Conservation (phyloP, 2,329 filamentous ascomycete species). For the Coleophoma cylindrospora region DNA sequence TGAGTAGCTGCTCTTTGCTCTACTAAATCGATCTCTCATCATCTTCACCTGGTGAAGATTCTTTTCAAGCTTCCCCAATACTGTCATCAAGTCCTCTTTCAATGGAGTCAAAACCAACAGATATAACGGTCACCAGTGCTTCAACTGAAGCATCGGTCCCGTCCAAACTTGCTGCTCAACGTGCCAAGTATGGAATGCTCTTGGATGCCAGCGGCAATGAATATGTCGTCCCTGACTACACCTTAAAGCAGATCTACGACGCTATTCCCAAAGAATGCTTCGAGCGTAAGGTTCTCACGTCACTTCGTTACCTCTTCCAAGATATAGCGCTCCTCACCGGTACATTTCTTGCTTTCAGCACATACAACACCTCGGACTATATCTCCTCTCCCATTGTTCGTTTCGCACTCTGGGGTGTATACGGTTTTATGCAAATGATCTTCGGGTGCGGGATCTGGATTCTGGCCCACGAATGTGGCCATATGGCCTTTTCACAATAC, state of each 20-base stretch:
- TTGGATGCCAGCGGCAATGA: background rate
- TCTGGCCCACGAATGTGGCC: slow-evolving; percentile 64
- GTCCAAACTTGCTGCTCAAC: no score
- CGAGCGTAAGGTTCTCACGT: slow-evolving; percentile 43
- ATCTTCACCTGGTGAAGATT: no score
- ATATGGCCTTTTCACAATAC: slow-evolving; percentile 57
- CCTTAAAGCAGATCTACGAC: slow-evolving; percentile 15
- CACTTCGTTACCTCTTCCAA: slow-evolving; percentile 48
- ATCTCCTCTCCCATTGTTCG: slow-evolving; percentile 43
- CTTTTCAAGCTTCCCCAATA: no score
- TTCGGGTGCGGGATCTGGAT: slow-evolving; percentile 48
- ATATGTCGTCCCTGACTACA: slow-evolving; percentile 8
- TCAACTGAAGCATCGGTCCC: no score
- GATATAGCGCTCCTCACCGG: slow-evolving; percentile 33
- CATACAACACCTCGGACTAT: slow-evolving; percentile 41
- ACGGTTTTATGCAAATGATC: slow-evolving; percentile 56
- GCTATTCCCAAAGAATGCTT: slow-evolving; percentile 60
- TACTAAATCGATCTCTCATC: no score
- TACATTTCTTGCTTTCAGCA: slow-evolving; percentile 46
- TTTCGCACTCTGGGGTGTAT: slow-evolving; percentile 54
- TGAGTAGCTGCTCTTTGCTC: no score
- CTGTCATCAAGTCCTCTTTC: no score
- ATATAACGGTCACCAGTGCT: no score
- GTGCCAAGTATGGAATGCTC: background rate
- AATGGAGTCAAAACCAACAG: no score